Evolutionary conservation across 2,329 filamentous ascomycete genomes (phyloP).

Genomic region (Trichophyton mentagrophytes): DNA sequence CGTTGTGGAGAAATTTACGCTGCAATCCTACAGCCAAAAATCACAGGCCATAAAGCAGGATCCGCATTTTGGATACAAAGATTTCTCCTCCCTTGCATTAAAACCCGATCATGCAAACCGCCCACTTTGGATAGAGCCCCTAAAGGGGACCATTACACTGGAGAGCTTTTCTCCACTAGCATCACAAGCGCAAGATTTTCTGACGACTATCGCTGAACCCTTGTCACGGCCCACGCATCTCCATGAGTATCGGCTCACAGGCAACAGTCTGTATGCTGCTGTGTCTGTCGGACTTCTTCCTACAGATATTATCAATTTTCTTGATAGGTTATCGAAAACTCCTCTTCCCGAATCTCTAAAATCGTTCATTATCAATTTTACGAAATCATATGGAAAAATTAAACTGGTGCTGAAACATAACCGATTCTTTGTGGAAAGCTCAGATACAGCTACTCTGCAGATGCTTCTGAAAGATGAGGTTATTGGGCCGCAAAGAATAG

Average conservation of each 20-base stretch:
- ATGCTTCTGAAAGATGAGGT: slow-evolving; percentile 71
- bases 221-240: slow-evolving; percentile 78
- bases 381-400: slow-evolving; percentile 86
- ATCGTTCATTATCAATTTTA: slow-evolving; percentile 68
- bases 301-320: slow-evolving; percentile 75
- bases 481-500: slow-evolving; percentile 67
- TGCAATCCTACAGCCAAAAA: slow-evolving; percentile 39
- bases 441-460: slow-evolving; percentile 75
- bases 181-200: slow-evolving; percentile 77
- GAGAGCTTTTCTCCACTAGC: slow-evolving; percentile 89
- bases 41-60: slow-evolving; percentile 32
- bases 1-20: slow-evolving; percentile 42
- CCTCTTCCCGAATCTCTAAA: slow-evolving; percentile 69
- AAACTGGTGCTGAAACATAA: slow-evolving; percentile 92
- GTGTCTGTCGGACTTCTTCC: slow-evolving; percentile 88
- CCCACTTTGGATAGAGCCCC: slow-evolving; percentile 85
- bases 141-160: slow-evolving; percentile 74
- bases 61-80: slow-evolving; percentile 49
- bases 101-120: slow-evolving; percentile 84
- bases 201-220: slow-evolving; percentile 92
- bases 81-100: slow-evolving; percentile 70
- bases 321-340: slow-evolving; percentile 82
- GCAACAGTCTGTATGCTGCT: slow-evolving; percentile 87
- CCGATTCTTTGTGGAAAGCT: slow-evolving; percentile 85
- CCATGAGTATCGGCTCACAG: slow-evolving; percentile 85